These are phyloP conservation scores for Clavispora fructus DNA, from an alignment of 805 yeast genomes.

Conservation along the genomic window DNA sequence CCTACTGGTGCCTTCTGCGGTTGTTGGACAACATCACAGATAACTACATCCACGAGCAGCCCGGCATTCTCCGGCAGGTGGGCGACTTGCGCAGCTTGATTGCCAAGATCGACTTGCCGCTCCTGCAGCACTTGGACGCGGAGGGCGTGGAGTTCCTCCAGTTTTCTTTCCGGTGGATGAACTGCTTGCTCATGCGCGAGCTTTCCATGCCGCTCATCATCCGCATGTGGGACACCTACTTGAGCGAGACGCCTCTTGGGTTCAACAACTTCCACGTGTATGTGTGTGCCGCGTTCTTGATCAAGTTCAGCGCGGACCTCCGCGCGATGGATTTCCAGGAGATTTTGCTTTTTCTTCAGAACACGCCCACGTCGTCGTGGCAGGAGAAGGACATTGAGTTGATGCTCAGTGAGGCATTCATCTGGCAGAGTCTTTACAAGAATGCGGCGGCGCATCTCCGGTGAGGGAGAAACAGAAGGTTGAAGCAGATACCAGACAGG, in stretches of 20 bases:
- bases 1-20: slow-evolving; percentile 94
- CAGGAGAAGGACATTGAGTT: slow-evolving; percentile 84
- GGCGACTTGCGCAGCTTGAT: slow-evolving; percentile 72
- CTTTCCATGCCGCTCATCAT: slow-evolving; percentile 70
- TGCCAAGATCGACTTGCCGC: slow-evolving; percentile 68
- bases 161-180: slow-evolving; percentile 98
- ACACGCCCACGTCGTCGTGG: slow-evolving; percentile 85
- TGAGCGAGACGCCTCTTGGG: slow-evolving; percentile 69
- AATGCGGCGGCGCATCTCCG: slow-evolving; percentile 85
- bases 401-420: slow-evolving; percentile 89
- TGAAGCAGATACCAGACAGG: no score
- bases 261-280: slow-evolving; percentile 91
- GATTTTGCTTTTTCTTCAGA: slow-evolving; percentile 84
- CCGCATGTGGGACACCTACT: slow-evolving; percentile 97
- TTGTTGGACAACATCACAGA: slow-evolving; percentile 92
- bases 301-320: slow-evolving; percentile 76
- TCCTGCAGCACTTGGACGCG: slow-evolving; percentile 65
- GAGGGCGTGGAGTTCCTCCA: slow-evolving; percentile 94
- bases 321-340: slow-evolving; percentile 91
- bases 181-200: slow-evolving; percentile 93
- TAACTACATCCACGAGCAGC: slow-evolving; percentile 96
- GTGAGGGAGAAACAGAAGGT: no score
- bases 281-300: slow-evolving; percentile 94
- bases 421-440: slow-evolving; percentile 91
- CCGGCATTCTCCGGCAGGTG: slow-evolving; percentile 92